These are phyloP conservation scores for Pseudomonodictys pantanalensis DNA, from an alignment of 495 filamentous ascomycete species.

Conservation along the genomic window DNA sequence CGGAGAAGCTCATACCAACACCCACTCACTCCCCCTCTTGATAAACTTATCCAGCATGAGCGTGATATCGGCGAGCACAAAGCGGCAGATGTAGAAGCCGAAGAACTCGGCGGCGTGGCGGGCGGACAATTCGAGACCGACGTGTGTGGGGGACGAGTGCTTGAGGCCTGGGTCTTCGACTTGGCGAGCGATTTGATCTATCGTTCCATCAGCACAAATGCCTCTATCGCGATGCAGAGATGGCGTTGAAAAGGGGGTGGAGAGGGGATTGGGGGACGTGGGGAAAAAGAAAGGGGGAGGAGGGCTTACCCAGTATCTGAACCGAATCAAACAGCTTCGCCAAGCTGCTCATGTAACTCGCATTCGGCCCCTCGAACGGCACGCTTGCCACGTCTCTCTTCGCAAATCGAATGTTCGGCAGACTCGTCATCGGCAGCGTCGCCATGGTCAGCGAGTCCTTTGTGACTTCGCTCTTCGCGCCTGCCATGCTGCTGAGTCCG, in stretches of 20 bases:
- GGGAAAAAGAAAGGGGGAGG: conserved; percentile 3
- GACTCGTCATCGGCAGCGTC: conserved; percentile 77
- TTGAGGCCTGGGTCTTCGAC: conserved; percentile 89
- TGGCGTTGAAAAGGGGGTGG: neutral
- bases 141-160: conserved; percentile 78
- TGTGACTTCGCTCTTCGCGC: conserved; percentile 48
- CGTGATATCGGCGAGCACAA: conserved; percentile 79
- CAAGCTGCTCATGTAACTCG: conserved; percentile 85
- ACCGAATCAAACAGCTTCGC: conserved; percentile 91
- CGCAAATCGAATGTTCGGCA: conserved; percentile 50
- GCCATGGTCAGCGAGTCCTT: conserved; percentile 63
- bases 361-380: conserved; percentile 76
- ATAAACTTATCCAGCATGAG: conserved; percentile 94
- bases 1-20: conserved; percentile 51
- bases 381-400: conserved; percentile 68
- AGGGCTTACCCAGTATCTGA: conserved; percentile 80
- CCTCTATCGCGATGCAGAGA: neutral
- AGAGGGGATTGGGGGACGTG: conserved; percentile 4
- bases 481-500: conserved; percentile 46
- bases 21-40: conserved; percentile 95
- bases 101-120: conserved; percentile 97
- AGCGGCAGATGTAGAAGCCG: conserved; percentile 92
- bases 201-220: conserved; percentile 9
- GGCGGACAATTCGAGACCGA: conserved; percentile 88
- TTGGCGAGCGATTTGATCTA: conserved; percentile 94